Conservation (phyloP, 441 rosid genomes). For the Dalechampia spathulata region DNA sequence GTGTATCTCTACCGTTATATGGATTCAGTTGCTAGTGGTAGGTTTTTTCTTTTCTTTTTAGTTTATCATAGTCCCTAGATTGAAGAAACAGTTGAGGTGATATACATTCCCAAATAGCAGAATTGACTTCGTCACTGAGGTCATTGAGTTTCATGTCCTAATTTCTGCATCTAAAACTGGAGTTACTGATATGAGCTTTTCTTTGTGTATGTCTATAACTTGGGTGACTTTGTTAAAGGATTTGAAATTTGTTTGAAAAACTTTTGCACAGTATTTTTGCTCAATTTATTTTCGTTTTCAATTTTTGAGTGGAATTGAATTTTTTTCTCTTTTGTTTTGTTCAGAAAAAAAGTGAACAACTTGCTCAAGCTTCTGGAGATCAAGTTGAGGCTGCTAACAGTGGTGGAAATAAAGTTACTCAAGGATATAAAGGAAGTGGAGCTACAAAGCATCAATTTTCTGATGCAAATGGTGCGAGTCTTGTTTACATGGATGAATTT, state of each 20-base stretch:
- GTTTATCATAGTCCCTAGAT: neutral
- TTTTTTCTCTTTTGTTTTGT: conserved; percentile 11
- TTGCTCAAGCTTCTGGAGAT: conserved; percentile 57
- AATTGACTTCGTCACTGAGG: neutral
- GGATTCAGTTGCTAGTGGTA: neutral
- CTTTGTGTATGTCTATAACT: neutral
- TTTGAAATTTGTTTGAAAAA: neutral
- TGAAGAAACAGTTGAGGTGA: neutral
- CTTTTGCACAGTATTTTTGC: neutral
- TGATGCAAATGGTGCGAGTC: conserved; percentile 29
- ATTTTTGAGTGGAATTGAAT: neutral
- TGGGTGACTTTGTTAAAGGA: neutral
- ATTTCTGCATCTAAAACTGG: neutral
- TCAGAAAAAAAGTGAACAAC: conserved; percentile 68
- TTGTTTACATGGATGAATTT: conserved; percentile 55
- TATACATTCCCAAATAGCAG: neutral
- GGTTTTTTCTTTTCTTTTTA: neutral
- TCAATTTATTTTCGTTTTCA: neutral
- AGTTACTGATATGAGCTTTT: neutral
- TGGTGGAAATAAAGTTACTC: conserved; percentile 34
- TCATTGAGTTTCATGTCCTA: neutral
- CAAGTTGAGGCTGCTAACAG: conserved; percentile 45
- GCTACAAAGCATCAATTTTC: conserved; percentile 26
- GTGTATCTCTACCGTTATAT: neutral
- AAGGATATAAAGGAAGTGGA: conserved; percentile 51